A percentile compares a stretch with the other conserved stretches of the same genome.
These are phyloP conservation scores for Gastrolobium bilobum DNA, from an alignment of 306 rosid species.

Conservation along the genomic window DNA sequence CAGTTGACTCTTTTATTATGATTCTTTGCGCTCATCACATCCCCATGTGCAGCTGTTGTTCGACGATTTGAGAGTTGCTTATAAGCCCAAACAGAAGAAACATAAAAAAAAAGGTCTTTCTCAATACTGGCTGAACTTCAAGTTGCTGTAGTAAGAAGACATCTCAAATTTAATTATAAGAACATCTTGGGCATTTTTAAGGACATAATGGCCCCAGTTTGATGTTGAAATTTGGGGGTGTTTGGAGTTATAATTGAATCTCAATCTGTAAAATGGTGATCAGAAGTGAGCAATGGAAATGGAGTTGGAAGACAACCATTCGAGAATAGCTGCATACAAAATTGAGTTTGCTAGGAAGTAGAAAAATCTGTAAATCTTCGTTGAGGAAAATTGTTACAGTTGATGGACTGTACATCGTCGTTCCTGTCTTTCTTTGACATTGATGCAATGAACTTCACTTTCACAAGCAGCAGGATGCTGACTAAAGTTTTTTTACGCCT, in stretches of 20 bases:
- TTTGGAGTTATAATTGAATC: slow-evolving; percentile 34
- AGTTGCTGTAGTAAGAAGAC: slow-evolving; percentile 27
- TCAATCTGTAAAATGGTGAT: slow-evolving; percentile 33
- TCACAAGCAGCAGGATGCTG: slow-evolving; percentile 26
- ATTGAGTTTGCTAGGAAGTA: slow-evolving; percentile 37
- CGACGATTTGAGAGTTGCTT: slow-evolving; percentile 43
- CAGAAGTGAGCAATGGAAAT: slow-evolving; percentile 38
- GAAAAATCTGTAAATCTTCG: slow-evolving; percentile 48
- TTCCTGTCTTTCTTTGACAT: slow-evolving; percentile 11
- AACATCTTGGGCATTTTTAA: slow-evolving; percentile 25
- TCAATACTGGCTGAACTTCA: slow-evolving; percentile 28
- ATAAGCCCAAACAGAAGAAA: slow-evolving; percentile 37
- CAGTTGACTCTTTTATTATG: slow-evolving; percentile 35
- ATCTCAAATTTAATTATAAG: slow-evolving; percentile 27
- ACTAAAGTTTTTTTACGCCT: slow-evolving; percentile 12
- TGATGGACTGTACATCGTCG: slow-evolving; percentile 14
- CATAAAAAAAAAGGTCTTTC: slow-evolving; percentile 26
- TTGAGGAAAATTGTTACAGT: slow-evolving; percentile 28
- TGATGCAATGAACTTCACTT: slow-evolving; percentile 26
- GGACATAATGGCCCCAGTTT: slow-evolving; percentile 42
- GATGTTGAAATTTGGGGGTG: slow-evolving; percentile 42
- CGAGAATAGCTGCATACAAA: slow-evolving; percentile 27
- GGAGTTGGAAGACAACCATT: slow-evolving; percentile 15
- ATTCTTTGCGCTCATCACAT: slow-evolving; percentile 28
- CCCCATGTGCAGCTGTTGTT: slow-evolving; percentile 43